phyloP scores from a whole-genome alignment of 768 basidiomycete genomes.

The Collybiopsis luxurians region DNA sequence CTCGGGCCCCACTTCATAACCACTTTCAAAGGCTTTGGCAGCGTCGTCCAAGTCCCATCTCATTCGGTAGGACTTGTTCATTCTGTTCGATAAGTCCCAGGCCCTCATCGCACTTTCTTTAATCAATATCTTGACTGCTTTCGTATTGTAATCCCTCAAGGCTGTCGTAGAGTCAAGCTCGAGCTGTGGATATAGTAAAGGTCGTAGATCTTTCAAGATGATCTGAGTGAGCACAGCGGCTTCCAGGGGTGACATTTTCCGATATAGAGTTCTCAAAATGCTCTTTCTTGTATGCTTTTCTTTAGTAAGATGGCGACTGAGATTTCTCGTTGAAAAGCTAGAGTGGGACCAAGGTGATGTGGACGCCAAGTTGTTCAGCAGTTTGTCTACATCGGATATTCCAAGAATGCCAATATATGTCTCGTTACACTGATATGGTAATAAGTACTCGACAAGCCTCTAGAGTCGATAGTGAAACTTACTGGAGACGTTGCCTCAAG shows the following conservation, averaged over 20 bases:
- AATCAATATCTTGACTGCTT: constrained; percentile 53
- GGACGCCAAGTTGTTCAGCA: constrained; percentile 75
- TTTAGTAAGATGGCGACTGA: constrained; percentile 23
- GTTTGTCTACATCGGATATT: constrained; percentile 52
- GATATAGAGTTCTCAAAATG: constrained; percentile 44
- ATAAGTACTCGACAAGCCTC: constrained; percentile 9
- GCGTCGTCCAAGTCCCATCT: constrained; percentile 61
- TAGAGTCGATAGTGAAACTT: constrained; percentile 16
- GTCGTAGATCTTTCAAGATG: constrained; percentile 83
- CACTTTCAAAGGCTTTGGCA: constrained; percentile 40
- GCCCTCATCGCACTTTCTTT: constrained; percentile 63
- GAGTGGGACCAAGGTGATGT: constrained; percentile 58
- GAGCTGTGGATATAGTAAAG: constrained; percentile 69
- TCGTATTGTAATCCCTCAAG: constrained; percentile 54
- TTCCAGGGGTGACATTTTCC: constrained; percentile 56
- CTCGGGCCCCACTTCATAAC: constrained; percentile 31
- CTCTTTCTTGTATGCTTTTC: not conserved
- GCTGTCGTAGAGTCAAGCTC: constrained; percentile 46
- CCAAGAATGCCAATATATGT: constrained; percentile 36
- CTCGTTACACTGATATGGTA: constrained; percentile 9
- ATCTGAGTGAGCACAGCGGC: constrained; percentile 78
- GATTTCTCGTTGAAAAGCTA: constrained; percentile 36
- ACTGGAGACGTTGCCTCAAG: constrained; percentile 40
- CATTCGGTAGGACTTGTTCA: constrained; percentile 52
- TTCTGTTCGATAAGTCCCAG: constrained; percentile 63